Percentiles rank a stretch among this genome's conserved stretches.
These are phyloP conservation scores for Xerocomellus dryophilus DNA, from an alignment of 768 basidiomycete genomes.

Conservation along the genomic window DNA sequence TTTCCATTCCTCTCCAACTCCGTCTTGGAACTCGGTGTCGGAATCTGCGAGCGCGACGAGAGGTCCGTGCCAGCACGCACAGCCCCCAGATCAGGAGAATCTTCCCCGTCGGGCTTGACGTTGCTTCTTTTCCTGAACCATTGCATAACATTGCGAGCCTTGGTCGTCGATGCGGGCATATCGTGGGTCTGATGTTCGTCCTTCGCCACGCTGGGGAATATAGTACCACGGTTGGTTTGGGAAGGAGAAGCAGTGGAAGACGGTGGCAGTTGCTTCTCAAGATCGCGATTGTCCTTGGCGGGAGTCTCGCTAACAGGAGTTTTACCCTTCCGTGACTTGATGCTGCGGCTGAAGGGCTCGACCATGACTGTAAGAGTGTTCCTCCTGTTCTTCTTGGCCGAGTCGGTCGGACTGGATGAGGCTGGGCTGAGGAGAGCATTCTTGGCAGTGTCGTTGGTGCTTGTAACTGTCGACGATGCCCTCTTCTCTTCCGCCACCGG, in stretches of 20 bases:
- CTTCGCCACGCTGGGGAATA: conserved; percentile 28
- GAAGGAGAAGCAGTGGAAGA: conserved; percentile 32
- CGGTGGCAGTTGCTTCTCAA: conserved; percentile 34
- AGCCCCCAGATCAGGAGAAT: conserved; percentile 8
- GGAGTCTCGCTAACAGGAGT: conserved; percentile 34
- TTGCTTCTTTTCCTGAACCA: conserved; percentile 89
- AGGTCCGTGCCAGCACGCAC: conserved; percentile 22
- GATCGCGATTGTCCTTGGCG: conserved; percentile 43
- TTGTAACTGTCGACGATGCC: conserved; percentile 1
- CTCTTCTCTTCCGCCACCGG: conserved; percentile 21
- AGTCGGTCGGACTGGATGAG: conserved; percentile 24
- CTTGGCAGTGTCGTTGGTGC: conserved; percentile 22
- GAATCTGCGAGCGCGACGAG: conserved; percentile 30
- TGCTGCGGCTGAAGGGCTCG: conserved; percentile 61
- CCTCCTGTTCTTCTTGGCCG: conserved; percentile 60
- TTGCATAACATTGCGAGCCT: conserved; percentile 95
- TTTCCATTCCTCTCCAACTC: conserved; percentile 21
- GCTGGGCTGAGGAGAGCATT: conserved; percentile 38
- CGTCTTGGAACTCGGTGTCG: conserved; percentile 27
- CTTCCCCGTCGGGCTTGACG: conserved; percentile 30
- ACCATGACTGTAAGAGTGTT: conserved; percentile 89
- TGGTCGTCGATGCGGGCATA: conserved; percentile 72
- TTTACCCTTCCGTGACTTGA: conserved; percentile 37
- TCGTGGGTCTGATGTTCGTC: conserved; percentile 31
- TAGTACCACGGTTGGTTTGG: conserved; percentile 23